Evolutionary conservation across 1,284 basidiomycete genomes (phyloP), one percentile per base, ranked within the genome.

Genomic region (Exobasidium cylindrosporum): DNA sequence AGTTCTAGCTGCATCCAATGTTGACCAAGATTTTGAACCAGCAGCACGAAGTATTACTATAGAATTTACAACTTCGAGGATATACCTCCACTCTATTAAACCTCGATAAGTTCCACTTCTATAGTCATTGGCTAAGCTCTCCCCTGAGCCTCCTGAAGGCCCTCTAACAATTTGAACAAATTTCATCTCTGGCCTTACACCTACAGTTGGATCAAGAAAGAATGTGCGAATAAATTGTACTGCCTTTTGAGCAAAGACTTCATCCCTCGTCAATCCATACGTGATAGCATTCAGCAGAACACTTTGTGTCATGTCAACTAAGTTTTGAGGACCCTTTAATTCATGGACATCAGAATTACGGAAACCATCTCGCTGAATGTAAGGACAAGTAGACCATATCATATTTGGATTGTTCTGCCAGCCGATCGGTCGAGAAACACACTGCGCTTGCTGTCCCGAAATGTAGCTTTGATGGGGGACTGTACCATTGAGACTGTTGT

Each of bases 131-230:
- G 21, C 31, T n/a, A 14, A 32, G n/a, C 54, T n/a, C 28, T 84
- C 84, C 17, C 35, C 35, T 17, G 7, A 7, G 7, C 10, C 17
- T 40, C 35, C 35, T 29, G 87, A 87, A 0, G 87, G 87, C 0
- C 88, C 88, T 3, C 88, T 84, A 30, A 85, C 76, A 76, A 87
- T 83, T 72, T 89, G 88, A 0, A 84, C 86, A 70, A 84, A 89
- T 67, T 86, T 83, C 61, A 89, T 80, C 73, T 88, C 86, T 1
- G 88, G 88, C 67, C 87, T 86, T 86, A 89, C 88, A 24, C 74
- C 81, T 0, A 86, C 88, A 4, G 78, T 80, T 0, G 81, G 62
- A 64, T 87, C 82, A 14, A 88, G 79, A 82, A 89, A 89, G 83
- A 85, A 88, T 0, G 82, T 80, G 44, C 84, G 80, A 64, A 88